phyloP scores from a whole-genome alignment of 2,329 filamentous ascomycete genomes.

The Alternaria postmessia region DNA sequence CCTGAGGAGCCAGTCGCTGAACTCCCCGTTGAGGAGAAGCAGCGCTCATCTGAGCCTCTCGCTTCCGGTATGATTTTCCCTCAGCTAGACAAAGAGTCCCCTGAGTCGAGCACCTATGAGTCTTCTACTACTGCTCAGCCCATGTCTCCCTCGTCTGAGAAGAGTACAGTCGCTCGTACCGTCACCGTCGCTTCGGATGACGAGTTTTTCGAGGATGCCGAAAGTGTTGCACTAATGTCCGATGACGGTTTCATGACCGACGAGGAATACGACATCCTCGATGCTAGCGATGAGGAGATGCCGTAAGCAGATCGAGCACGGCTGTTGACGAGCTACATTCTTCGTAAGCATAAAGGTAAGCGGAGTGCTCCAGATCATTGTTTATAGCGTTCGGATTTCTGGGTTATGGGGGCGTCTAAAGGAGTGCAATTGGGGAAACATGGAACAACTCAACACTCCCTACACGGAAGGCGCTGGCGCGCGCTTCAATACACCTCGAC shows the following conservation, averaged over 20 bases:
- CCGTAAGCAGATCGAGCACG: slow-evolving; percentile 9
- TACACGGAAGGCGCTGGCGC: slow-evolving; percentile 12
- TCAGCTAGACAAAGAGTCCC: slow-evolving; percentile 93
- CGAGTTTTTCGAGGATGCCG: slow-evolving; percentile 67
- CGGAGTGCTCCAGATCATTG: slow-evolving; percentile 9
- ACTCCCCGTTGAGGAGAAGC: slow-evolving; percentile 48
- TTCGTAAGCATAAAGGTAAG: not conserved
- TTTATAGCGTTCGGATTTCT: slow-evolving; percentile 10
- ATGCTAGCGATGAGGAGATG: slow-evolving; percentile 87
- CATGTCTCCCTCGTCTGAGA: slow-evolving; percentile 34
- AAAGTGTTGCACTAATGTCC: slow-evolving; percentile 61
- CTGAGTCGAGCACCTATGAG: slow-evolving; percentile 79
- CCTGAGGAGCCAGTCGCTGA: slow-evolving; percentile 34
- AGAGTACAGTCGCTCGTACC: slow-evolving; percentile 42
- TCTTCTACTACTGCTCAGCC: slow-evolving; percentile 49
- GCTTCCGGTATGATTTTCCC: slow-evolving; percentile 88
- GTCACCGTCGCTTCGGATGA: slow-evolving; percentile 54
- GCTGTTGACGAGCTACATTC: not conserved
- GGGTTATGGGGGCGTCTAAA: slow-evolving; percentile 8
- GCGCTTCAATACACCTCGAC: slow-evolving; percentile 14
- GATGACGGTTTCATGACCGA: slow-evolving; percentile 91
- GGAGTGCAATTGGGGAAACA: not conserved
- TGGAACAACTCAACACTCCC: slow-evolving; percentile 9
- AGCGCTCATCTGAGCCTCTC: slow-evolving; percentile 27
- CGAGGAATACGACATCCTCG: slow-evolving; percentile 96